A percentile compares a stretch with the other conserved stretches of the same genome.
Conservation (phyloP, 768 basidiomycete species). For the Naganishia antarctica region DNA sequence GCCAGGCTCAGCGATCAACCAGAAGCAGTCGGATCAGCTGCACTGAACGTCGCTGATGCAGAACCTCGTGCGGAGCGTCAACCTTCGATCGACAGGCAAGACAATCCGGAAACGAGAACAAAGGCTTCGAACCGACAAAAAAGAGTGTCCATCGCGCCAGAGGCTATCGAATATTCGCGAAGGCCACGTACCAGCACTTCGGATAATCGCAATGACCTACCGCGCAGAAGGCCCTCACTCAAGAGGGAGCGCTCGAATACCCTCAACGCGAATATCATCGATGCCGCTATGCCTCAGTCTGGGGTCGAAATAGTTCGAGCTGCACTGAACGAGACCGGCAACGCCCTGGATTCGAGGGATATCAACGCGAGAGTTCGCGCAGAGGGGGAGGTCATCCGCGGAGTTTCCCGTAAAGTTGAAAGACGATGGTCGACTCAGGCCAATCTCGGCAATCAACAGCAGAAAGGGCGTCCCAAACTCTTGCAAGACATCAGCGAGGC, state of each 20-base stretch:
- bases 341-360: neutral
- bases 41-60: neutral
- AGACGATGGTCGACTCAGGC: constrained; percentile 14
- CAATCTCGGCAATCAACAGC: neutral
- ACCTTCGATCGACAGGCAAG: neutral
- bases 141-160: constrained; percentile 8
- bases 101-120: neutral
- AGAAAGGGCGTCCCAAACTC: neutral
- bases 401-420: constrained; percentile 16
- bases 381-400: constrained; percentile 20
- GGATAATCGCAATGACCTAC: neutral
- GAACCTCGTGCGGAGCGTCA: neutral
- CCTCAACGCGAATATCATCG: neutral
- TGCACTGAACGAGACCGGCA: constrained; percentile 3
- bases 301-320: constrained; percentile 14
- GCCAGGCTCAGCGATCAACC: constrained; percentile 15
- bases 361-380: constrained; percentile 13
- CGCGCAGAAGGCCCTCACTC: neutral
- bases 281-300: neutral
- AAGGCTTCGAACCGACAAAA: constrained; percentile 11
- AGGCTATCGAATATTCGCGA: neutral
- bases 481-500: constrained; percentile 28
- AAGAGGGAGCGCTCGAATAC: constrained; percentile 12
- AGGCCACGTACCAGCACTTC: neutral
- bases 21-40: neutral